A percentile compares a stretch with the other conserved stretches of the same genome.
These are phyloP conservation scores for Debaryomyces nepalensis DNA, from an alignment of 1,139 yeast genomes.

Conservation along the genomic window DNA sequence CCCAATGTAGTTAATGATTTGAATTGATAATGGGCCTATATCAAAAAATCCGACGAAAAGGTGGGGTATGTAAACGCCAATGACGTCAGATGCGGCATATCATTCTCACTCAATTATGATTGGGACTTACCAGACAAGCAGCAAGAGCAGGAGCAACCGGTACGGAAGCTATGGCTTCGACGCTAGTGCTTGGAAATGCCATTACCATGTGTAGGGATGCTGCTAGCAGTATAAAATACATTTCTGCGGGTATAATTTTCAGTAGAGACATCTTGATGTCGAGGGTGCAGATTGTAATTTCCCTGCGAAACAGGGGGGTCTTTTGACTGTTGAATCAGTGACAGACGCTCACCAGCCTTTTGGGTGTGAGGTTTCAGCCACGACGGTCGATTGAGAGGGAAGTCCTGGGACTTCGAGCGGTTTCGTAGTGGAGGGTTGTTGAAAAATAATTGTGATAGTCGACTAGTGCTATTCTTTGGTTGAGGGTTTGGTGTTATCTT, in stretches of 20 bases:
- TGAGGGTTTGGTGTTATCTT: not conserved
- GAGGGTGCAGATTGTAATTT: no score
- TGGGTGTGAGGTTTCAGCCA: not conserved
- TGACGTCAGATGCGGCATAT: constrained; percentile 1
- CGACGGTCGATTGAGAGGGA: constrained; percentile 1
- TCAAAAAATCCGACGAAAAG: not conserved
- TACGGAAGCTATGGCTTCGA: not conserved
- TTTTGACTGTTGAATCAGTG: constrained; percentile 3
- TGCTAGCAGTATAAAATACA: constrained; percentile 1
- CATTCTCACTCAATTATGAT: constrained; percentile 6
- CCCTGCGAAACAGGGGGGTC: constrained; percentile 2
- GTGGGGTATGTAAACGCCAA: no score
- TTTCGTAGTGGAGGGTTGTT: not conserved
- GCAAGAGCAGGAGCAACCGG: no score
- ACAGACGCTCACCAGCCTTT: not conserved
- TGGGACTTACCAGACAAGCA: no score
- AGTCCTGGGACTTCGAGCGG: not conserved
- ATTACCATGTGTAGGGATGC: not conserved
- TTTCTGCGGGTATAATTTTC: constrained; percentile 6
- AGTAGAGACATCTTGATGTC: not conserved
- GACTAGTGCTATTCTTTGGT: not conserved
- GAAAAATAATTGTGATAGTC: constrained; percentile 9
- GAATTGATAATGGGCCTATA: not conserved
- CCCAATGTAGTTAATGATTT: constrained; percentile 7
- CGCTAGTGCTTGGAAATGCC: not conserved